Evolutionary conservation across 2,329 filamentous ascomycete species (phyloP).

Genomic region (Penicillium palitans): DNA sequence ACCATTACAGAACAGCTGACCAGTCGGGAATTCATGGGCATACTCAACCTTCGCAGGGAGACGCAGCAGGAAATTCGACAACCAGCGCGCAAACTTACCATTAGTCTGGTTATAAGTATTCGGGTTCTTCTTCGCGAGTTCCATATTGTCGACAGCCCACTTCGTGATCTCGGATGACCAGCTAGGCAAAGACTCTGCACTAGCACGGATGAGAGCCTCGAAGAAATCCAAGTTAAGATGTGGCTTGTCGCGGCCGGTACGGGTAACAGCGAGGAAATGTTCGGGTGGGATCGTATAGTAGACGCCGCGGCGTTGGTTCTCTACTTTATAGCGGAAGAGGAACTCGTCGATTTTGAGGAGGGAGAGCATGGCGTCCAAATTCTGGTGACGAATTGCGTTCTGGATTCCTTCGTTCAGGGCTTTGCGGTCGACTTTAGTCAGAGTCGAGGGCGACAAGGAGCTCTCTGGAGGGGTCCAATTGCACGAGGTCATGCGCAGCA

Average conservation of each 20-base stretch:
- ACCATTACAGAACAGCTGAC: conserved; percentile 31
- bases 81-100: conserved; percentile 35
- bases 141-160: conserved; percentile 35
- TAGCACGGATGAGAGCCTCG: conserved; percentile 38
- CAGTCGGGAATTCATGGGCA: conserved; percentile 13
- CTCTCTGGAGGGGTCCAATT: conserved; percentile 6
- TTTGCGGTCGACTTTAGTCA: conserved; percentile 29
- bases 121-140: conserved; percentile 2
- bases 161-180: conserved; percentile 38
- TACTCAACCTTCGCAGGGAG: conserved; percentile 30
- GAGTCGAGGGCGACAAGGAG: neutral
- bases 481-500: conserved; percentile 34
- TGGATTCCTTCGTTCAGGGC: conserved; percentile 43
- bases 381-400: conserved; percentile 38
- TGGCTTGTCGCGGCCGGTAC: conserved; percentile 23
- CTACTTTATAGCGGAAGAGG: conserved; percentile 18
- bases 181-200: conserved; percentile 40
- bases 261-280: conserved; percentile 37
- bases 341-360: conserved; percentile 44
- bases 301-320: neutral
- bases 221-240: conserved; percentile 29
- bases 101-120: conserved; percentile 10
- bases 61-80: conserved; percentile 38
- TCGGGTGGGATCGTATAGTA: conserved; percentile 35
- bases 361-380: conserved; percentile 33